Evolutionary conservation across 2,329 filamentous ascomycete genomes (phyloP), one percentile per base, ranked within the genome.

Genomic region (Aureobasidium lini): DNA sequence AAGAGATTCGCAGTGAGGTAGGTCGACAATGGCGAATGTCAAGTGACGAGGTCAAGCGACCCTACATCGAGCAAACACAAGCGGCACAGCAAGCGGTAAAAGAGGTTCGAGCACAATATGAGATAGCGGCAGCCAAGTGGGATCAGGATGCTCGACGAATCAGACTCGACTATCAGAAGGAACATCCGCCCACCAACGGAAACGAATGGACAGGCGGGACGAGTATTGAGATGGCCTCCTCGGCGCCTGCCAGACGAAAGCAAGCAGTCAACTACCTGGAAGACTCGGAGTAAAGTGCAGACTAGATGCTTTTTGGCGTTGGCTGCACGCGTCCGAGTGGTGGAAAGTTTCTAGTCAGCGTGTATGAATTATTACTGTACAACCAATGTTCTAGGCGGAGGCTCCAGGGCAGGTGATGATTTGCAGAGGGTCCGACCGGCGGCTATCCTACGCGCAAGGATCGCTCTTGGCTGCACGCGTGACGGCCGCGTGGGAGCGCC

Each of bases 11-110:
- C 36, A 83, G 86, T 53, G 90, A 91, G 70, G 84, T 94, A 9
- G 92, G 92, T 31, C 87, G 88, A 69, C 92, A 94, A 86, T 99
- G 94, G 94, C 89, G 88, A 66, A 87, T 89, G 52, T 85, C 89
- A 0, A 74, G 80, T 1, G 79, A 84, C 6, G 88, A 88, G 46
- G 81, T 85, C 65, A 89, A 87, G 68, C 81, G 82, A 69, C 92
- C 91, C 0, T 97, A 89, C 68, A 81, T 92, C 50, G 86, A 90
- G 31, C 81, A 86, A 70, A 89, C 88, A 4, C 80, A 85, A 58
- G 80, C 80, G 56, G 87, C 90, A 65, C 92, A 92, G 70, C 78
- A 81, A 60, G 77, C 74, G 1, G 88, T 91, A 64, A 77, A 77
- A 31, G 77, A 79, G 39, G 80, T 80, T 6, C 69, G 87, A 57